phyloP scores from a whole-genome alignment of 2,329 filamentous ascomycete genomes.

The Alternaria postmessia region DNA sequence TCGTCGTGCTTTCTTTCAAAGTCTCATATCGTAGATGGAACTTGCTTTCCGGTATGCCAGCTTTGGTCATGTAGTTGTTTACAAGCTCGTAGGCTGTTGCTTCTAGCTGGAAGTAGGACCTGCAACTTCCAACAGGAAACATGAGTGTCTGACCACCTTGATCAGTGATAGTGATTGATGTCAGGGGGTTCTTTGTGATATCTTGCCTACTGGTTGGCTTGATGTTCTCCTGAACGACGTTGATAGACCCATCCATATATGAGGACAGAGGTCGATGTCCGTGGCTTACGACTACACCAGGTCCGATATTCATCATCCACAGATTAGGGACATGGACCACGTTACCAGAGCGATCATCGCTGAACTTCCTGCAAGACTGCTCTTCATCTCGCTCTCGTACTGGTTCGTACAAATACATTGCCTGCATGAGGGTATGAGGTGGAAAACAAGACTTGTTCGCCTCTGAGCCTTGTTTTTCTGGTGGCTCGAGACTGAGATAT shows the following conservation, averaged over 20 bases:
- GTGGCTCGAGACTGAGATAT: constrained; percentile 32
- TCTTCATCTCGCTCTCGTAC: constrained; percentile 42
- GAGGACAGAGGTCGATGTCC: constrained; percentile 31
- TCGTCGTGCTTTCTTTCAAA: constrained; percentile 7
- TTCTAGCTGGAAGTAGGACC: constrained; percentile 44
- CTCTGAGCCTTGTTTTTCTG: not conserved
- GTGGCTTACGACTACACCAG: constrained; percentile 37
- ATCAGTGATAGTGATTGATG: constrained; percentile 33
- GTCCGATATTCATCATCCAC: constrained; percentile 44
- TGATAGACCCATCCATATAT: constrained; percentile 40
- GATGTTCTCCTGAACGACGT: constrained; percentile 30
- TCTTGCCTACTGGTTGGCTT: constrained; percentile 14
- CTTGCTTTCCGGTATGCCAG: not conserved
- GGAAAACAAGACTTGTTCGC: constrained; percentile 23
- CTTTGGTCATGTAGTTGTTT: constrained; percentile 1
- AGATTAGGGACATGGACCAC: constrained; percentile 41
- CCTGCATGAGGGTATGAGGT: constrained; percentile 29
- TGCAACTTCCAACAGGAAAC: constrained; percentile 31
- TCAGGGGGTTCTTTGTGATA: constrained; percentile 8
- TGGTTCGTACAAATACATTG: constrained; percentile 29
- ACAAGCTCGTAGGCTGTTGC: constrained; percentile 33
- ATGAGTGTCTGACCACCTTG: constrained; percentile 30
- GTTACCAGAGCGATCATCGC: constrained; percentile 19
- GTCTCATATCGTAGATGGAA: not conserved
- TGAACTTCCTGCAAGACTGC: constrained; percentile 39